These are phyloP conservation scores for Spergularia marina DNA, from an alignment of 148 eudicot genomes.

Conservation along the genomic window DNA sequence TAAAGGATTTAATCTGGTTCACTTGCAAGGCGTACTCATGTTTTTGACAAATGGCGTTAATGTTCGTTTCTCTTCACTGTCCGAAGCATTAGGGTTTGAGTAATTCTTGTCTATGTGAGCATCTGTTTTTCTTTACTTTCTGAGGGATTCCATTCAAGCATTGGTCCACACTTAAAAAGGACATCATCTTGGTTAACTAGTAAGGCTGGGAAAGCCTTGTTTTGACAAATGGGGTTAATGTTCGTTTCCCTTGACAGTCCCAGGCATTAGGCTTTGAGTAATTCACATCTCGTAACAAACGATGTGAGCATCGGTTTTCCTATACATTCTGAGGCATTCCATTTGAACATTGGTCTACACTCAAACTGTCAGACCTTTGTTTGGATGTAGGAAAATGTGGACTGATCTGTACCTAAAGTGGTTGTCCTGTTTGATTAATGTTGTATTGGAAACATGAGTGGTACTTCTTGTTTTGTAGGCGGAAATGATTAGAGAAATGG, in stretches of 20 bases:
- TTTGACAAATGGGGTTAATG: neutral
- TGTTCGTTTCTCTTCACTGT: neutral
- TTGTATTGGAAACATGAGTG: conserved; percentile 5
- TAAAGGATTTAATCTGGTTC: neutral
- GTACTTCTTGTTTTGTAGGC: conserved; percentile 36
- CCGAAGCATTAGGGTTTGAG: neutral
- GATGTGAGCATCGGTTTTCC: neutral
- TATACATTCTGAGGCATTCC: neutral
- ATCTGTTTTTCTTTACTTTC: neutral
- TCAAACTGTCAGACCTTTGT: neutral
- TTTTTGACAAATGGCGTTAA: no score
- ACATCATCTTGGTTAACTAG: no score
- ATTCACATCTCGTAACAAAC: no score
- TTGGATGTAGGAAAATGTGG: neutral
- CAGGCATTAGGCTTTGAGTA: no score
- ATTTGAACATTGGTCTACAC: neutral
- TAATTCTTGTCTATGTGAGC: neutral
- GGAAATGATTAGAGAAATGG: conserved; percentile 55
- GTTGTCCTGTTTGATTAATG: neutral
- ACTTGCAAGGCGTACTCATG: neutral
- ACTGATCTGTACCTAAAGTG: neutral
- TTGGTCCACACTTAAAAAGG: neutral
- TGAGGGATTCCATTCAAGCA: neutral
- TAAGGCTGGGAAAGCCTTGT: neutral
- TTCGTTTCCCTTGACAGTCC: neutral